phyloP scores from a whole-genome alignment of 768 basidiomycete genomes.

The Lactarius quietus region DNA sequence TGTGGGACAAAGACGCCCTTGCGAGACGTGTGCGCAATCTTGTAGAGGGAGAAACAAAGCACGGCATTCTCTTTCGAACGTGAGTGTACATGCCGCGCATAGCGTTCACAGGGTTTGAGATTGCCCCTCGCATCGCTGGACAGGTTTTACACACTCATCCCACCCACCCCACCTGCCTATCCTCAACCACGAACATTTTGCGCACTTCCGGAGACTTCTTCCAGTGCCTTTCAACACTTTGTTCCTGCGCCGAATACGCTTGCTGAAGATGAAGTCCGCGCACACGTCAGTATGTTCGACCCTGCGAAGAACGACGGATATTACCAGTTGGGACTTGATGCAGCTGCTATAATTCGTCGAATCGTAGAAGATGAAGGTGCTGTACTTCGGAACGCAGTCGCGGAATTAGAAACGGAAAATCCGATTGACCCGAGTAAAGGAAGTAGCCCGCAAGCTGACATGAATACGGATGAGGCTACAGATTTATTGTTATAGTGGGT shows the following conservation, averaged over 20 bases:
- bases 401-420: background rate
- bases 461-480: background rate
- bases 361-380: conserved; percentile 41
- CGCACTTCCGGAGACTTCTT: conserved; percentile 59
- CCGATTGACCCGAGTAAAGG: background rate
- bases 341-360: conserved; percentile 58
- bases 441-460: background rate
- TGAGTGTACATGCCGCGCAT: conserved; percentile 36
- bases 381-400: conserved; percentile 8
- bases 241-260: conserved; percentile 60
- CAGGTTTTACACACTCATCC: conserved; percentile 80
- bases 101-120: conserved; percentile 1
- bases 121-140: conserved; percentile 6
- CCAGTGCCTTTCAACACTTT: conserved; percentile 49
- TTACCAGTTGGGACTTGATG: conserved; percentile 74
- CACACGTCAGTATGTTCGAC: conserved; percentile 88
- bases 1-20: conserved; percentile 77
- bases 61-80: conserved; percentile 71
- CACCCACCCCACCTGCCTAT: conserved; percentile 59
- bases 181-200: conserved; percentile 68
- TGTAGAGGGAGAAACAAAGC: conserved; percentile 52
- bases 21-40: conserved; percentile 58
- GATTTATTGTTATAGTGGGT: conserved; percentile 11
- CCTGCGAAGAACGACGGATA: conserved; percentile 83
- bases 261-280: conserved; percentile 73